These are phyloP conservation scores for Raphanus sativus DNA, from an alignment of 345 rosid genomes.

Conservation along the genomic window DNA sequence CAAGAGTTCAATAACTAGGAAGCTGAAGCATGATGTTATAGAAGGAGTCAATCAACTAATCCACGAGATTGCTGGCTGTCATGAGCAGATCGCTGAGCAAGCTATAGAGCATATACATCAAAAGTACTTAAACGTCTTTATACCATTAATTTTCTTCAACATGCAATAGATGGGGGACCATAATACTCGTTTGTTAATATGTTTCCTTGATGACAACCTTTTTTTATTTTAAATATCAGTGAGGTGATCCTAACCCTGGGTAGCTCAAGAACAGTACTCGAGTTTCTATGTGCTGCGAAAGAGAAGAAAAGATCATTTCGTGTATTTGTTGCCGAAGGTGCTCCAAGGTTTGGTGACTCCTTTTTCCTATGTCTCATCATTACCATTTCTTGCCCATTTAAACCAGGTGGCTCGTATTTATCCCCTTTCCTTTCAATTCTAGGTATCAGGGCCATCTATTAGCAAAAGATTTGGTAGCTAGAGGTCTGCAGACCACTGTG, in stretches of 20 bases:
- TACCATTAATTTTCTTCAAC: conserved; percentile 1
- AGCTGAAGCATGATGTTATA: conserved; percentile 95
- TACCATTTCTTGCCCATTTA: conserved; percentile 5
- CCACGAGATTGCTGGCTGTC: conserved; percentile 82
- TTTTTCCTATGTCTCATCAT: not conserved
- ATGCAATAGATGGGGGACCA: conserved; percentile 4
- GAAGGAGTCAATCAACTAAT: conserved; percentile 96
- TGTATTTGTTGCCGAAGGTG: conserved; percentile 97
- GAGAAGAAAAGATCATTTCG: conserved; percentile 96
- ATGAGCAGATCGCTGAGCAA: conserved; percentile 98
- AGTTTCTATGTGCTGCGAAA: conserved; percentile 95
- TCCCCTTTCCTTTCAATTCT: not conserved
- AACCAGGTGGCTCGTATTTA: not conserved
- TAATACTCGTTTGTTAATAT: not conserved
- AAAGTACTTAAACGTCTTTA: conserved; percentile 51
- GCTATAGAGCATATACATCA: conserved; percentile 99
- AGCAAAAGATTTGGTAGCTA: conserved; percentile 84
- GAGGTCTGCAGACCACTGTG: conserved; percentile 91
- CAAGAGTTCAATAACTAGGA: conserved; percentile 78
- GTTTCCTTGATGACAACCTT: not conserved
- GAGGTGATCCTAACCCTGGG: conserved; percentile 98
- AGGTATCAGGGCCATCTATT: conserved; percentile 97
- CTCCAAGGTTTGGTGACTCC: conserved; percentile 74
- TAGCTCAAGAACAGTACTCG: conserved; percentile 91
- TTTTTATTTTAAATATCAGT: conserved; percentile 47